These are phyloP conservation scores for Potentilla sterilis DNA, from an alignment of 306 rosid species.

Conservation along the genomic window DNA sequence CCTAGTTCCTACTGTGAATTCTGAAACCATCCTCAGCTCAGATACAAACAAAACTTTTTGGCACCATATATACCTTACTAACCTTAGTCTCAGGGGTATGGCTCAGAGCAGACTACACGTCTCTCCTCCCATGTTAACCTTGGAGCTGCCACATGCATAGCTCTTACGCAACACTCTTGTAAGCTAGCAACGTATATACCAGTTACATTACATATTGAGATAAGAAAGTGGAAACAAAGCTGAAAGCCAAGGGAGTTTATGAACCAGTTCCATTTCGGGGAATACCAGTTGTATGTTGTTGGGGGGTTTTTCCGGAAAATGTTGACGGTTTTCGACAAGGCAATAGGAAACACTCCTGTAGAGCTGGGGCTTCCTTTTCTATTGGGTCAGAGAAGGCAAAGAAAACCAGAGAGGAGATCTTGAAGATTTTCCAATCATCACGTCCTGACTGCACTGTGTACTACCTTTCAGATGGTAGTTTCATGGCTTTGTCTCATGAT, in stretches of 20 bases:
- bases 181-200: not conserved
- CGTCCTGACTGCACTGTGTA: slow-evolving; percentile 36
- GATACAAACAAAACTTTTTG: slow-evolving; percentile 10
- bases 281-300: not conserved
- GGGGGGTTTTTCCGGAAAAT: slow-evolving; percentile 23
- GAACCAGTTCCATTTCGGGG: too few species aligned
- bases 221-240: not conserved
- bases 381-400: slow-evolving; percentile 25
- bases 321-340: slow-evolving; percentile 54
- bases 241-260: not conserved
- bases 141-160: slow-evolving; percentile 36
- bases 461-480: slow-evolving; percentile 46
- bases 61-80: not conserved
- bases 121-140: slow-evolving; percentile 17
- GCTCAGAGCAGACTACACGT: slow-evolving; percentile 30
- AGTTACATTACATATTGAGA: not conserved
- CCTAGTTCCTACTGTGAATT: not conserved
- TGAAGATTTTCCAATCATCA: slow-evolving; percentile 26
- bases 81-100: slow-evolving; percentile 18
- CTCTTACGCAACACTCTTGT: slow-evolving; percentile 18
- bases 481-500: slow-evolving; percentile 44
- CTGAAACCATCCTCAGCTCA: not conserved
- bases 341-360: slow-evolving; percentile 47
- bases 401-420: slow-evolving; percentile 34
- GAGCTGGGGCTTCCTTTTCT: slow-evolving; percentile 48